Percentiles rank a stretch among this genome's conserved stretches.
Evolutionary conservation across 345 rosid genomes (phyloP).

Genomic region (Microcos paniculata): DNA sequence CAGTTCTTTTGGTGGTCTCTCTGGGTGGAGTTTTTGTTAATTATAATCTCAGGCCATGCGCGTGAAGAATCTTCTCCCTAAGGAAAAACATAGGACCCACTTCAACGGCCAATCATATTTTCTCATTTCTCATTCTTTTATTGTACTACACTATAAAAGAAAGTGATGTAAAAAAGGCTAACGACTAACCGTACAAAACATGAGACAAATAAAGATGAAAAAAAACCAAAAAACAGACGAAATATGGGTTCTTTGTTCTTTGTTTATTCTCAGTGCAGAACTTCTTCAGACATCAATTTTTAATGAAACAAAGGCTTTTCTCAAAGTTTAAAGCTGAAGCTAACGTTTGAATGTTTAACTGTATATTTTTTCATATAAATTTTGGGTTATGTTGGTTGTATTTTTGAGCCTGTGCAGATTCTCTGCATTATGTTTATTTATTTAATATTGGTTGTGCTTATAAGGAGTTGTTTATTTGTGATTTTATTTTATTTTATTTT

Average conservation of each 20-base stretch:
- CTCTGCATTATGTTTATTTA: constrained; percentile 4
- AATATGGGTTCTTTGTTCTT: constrained; percentile 12
- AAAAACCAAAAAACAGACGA: neutral
- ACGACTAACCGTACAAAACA: neutral
- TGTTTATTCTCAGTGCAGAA: neutral
- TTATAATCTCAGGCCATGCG: constrained; percentile 10
- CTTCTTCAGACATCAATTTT: constrained; percentile 12
- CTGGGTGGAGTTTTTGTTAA: neutral
- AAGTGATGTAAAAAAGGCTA: neutral
- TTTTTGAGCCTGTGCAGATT: constrained; percentile 21
- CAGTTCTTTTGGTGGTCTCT: neutral
- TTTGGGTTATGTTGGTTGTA: constrained; percentile 3
- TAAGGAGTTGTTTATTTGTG: neutral
- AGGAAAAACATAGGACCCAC: constrained; percentile 13
- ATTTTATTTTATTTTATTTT: neutral
- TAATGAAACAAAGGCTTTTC: neutral
- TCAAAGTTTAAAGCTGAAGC: neutral
- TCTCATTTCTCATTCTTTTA: constrained; percentile 24
- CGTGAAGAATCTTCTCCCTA: constrained; percentile 25
- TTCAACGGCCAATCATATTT: constrained; percentile 24
- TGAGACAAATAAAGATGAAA: neutral
- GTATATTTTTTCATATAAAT: neutral
- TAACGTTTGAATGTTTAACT: neutral
- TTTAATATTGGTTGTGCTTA: neutral
- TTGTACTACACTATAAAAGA: neutral